Conservation (phyloP, 2,329 filamentous ascomycete genomes). For the Fusarium zealandicum region DNA sequence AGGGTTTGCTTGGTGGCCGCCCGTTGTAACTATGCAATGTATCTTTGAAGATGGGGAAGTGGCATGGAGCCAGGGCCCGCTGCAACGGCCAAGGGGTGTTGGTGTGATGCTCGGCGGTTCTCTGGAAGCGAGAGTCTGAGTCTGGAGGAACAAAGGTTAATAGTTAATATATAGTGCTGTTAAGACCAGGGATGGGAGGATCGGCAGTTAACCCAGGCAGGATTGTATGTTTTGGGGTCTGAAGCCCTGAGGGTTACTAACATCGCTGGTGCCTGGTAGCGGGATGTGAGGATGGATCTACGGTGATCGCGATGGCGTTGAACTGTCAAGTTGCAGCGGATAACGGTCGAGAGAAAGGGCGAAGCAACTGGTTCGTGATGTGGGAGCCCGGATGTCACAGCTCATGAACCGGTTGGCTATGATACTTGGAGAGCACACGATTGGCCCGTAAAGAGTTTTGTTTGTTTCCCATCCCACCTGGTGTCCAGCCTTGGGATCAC, state of each 20-base stretch:
- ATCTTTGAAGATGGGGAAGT: constrained; percentile 31
- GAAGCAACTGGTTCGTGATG: constrained; percentile 11
- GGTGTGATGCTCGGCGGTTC: constrained; percentile 28
- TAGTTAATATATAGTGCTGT: background rate
- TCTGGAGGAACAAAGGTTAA: background rate
- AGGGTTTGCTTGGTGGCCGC: constrained; percentile 17
- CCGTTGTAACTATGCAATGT: constrained; percentile 34
- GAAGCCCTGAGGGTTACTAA: constrained; percentile 5
- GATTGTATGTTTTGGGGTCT: constrained; percentile 20
- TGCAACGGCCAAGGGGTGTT: constrained; percentile 10
- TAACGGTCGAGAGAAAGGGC: background rate
- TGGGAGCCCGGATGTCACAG: constrained; percentile 12
- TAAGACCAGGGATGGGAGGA: constrained; percentile 28
- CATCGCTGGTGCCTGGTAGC: constrained; percentile 9
- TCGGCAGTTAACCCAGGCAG: constrained; percentile 25
- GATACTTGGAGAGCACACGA: constrained; percentile 6
- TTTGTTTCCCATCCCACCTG: constrained; percentile 7
- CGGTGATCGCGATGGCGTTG: constrained; percentile 18
- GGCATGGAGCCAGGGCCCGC: constrained; percentile 20
- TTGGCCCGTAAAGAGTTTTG: constrained; percentile 3
- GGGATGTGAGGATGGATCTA: constrained; percentile 27
- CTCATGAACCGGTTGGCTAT: constrained; percentile 10
- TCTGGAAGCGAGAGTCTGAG: constrained; percentile 10
- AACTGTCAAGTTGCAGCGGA: constrained; percentile 9
- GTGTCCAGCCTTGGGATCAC: constrained; percentile 16